Base-by-base conservation (phyloP, 2,329 filamentous ascomycete species). In the Microcyclosporella mali region DNA sequence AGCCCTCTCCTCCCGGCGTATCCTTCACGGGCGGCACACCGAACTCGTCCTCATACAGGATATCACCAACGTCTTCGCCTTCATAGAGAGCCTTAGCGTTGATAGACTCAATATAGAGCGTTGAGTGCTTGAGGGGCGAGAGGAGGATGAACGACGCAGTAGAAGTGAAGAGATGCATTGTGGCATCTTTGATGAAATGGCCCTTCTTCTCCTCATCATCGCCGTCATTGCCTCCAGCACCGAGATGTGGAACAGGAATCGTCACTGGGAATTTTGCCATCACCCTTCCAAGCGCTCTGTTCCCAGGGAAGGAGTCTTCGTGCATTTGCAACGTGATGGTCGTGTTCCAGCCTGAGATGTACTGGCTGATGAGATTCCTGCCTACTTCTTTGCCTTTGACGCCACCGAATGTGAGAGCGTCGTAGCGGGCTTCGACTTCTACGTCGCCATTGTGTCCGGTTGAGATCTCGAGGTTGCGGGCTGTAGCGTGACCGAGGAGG, bases 331-430 rank as follows among this genome's bases (percentile, higher is more conserved):
- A 65, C 0, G 81, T 85, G 33, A 97, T 67, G 15, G 80, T 88
- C 1, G 85, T 88, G 66, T 97, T 95, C 62, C 77, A 82, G 7
- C 88, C 88, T 3, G 89, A 97, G 9, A 95, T 71, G 58, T 92
- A 97, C 55, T 86, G 80, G 2, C 88, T 94, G 8, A 97, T 66
- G 15, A 95, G 69, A 35, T 88, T 77, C 40, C 79, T 75, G 2
- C 85, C 88, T 48, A 82, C 73, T 19, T 70, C 63, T 33, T 72
- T 72, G 2, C 79, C 85, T 40, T 72, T 60, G n/a, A 71, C 55
- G 8, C 85, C 87, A 29, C 81, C 78, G 46, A 77, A 63, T 3
- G 63, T 73, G 3, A 71, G 65, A 0, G 89, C 89, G 51, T 85
- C 78, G 87, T 88, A 97, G 1, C 76, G 72, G 1, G 82, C 84